A percentile compares a stretch with the other conserved stretches of the same genome.
These are phyloP conservation scores for Mediolabrus comicus DNA, from an alignment of 108 stramenopile genomes.

Conservation along the genomic window DNA sequence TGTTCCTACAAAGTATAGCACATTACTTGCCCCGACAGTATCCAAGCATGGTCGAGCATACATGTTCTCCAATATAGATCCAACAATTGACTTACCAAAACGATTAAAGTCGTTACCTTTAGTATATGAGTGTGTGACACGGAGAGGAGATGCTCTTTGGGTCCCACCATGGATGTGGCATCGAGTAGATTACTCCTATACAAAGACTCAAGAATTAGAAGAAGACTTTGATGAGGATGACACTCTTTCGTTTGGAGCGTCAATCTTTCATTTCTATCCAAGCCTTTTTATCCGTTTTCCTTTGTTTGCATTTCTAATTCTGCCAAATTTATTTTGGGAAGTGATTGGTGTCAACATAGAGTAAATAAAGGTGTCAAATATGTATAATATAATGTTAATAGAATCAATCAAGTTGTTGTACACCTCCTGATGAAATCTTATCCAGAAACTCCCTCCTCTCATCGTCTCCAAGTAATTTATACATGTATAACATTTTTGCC, in stretches of 20 bases:
- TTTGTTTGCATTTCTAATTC: slow-evolving; percentile 67
- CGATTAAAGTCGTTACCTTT: slow-evolving; percentile 45
- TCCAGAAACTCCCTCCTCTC: slow-evolving; percentile 51
- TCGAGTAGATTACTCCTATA: slow-evolving; percentile 68
- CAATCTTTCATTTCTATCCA: slow-evolving; percentile 89
- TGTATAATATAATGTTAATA: too few relatives aligned
- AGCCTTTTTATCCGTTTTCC: slow-evolving; percentile 64
- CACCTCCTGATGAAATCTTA: slow-evolving; percentile 37
- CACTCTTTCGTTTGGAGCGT: slow-evolving; percentile 66
- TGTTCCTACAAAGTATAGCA: slow-evolving; percentile 57
- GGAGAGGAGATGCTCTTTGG: slow-evolving; percentile 75
- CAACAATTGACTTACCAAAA: slow-evolving; percentile 13
- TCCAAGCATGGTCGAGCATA: slow-evolving; percentile 78
- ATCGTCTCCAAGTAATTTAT: slow-evolving; percentile 56
- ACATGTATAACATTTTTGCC: slow-evolving; percentile 82
- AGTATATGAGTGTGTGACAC: slow-evolving; percentile 49
- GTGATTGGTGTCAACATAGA: slow-evolving; percentile 62
- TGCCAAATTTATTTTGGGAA: slow-evolving; percentile 76
- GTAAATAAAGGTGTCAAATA: too few relatives aligned
- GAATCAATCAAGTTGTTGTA: too few relatives aligned
- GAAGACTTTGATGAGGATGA: not conserved
- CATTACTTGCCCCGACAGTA: slow-evolving; percentile 51
- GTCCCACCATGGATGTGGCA: slow-evolving; percentile 92
- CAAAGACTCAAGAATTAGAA: too few relatives aligned
- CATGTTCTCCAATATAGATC: slow-evolving; percentile 51